Conservation (phyloP, 371 early-diverging fungal species). For the Rhizopus microsporus region DNA sequence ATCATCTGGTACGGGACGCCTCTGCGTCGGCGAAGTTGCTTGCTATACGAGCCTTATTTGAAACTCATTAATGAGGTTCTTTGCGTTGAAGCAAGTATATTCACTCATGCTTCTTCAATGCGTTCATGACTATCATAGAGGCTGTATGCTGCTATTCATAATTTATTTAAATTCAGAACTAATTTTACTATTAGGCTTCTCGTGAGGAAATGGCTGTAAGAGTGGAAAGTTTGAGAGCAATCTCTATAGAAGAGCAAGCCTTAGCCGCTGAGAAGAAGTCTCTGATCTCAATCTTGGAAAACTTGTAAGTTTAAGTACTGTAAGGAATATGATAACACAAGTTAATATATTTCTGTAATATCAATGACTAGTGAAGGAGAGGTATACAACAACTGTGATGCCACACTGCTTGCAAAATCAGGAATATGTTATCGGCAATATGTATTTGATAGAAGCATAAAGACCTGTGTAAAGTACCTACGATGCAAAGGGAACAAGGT, state of each 20-base stretch:
- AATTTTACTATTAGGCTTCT: constrained; percentile 9
- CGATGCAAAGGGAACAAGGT: not conserved
- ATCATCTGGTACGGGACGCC: not conserved
- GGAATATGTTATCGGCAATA: not conserved
- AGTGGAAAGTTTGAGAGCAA: constrained; percentile 2
- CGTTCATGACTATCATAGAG: not conserved
- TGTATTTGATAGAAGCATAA: not conserved
- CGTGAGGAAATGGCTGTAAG: constrained; percentile 8
- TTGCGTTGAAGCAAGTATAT: not conserved
- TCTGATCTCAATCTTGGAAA: not conserved
- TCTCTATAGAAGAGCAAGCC: constrained; percentile 10
- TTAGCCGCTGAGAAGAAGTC: constrained; percentile 7
- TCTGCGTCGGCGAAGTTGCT: constrained; percentile 3
- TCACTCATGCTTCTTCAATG: not conserved
- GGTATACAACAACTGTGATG: not conserved
- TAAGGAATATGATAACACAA: not conserved
- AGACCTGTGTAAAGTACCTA: not conserved
- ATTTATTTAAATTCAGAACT: not conserved
- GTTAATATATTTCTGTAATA: not conserved
- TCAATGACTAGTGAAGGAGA: not conserved
- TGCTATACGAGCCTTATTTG: not conserved
- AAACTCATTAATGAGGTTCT: not conserved
- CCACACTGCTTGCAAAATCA: not conserved
- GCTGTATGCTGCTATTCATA: not conserved
- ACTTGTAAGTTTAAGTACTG: constrained; percentile 2